Evolutionary conservation across 345 rosid species (phyloP).

Genomic region (Eucalyptus cloeziana): DNA sequence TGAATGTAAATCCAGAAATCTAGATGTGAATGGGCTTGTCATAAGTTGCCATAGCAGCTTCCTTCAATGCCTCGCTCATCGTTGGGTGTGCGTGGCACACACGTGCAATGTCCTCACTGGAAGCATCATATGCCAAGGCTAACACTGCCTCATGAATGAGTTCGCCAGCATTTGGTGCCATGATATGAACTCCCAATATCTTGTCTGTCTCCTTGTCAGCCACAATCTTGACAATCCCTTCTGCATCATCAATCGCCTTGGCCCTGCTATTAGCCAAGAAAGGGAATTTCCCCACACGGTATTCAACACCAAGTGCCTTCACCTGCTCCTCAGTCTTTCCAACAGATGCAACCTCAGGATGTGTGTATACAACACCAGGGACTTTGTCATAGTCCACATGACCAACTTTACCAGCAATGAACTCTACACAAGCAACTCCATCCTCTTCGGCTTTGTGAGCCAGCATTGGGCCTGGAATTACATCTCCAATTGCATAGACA

Average conservation of each 20-base stretch:
- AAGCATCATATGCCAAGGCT: slow-evolving; percentile 79
- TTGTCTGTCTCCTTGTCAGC: slow-evolving; percentile 97
- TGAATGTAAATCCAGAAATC: background rate
- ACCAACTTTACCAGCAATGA: slow-evolving; percentile 91
- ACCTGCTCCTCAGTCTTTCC: slow-evolving; percentile 99
- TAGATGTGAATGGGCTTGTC: slow-evolving; percentile 98
- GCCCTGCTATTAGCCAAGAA: slow-evolving; percentile 98
- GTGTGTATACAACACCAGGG: slow-evolving; percentile 96
- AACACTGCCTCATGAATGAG: slow-evolving; percentile 92
- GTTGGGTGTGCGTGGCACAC: slow-evolving; percentile 99
- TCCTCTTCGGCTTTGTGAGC: slow-evolving; percentile 99
- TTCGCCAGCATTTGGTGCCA: slow-evolving; percentile 96
- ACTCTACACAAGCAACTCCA: slow-evolving; percentile 97
- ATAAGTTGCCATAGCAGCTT: slow-evolving; percentile 98
- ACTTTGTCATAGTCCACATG: slow-evolving; percentile 97
- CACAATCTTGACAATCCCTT: slow-evolving; percentile 83
- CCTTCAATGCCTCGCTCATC: slow-evolving; percentile 99
- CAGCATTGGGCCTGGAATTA: slow-evolving; percentile 96
- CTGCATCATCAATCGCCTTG: slow-evolving; percentile 91
- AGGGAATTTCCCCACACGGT: slow-evolving; percentile 94
- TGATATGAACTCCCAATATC: slow-evolving; percentile 91
- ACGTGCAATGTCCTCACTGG: slow-evolving; percentile 92
- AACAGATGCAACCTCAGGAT: slow-evolving; percentile 96
- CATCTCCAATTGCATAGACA: slow-evolving; percentile 93
- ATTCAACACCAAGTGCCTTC: slow-evolving; percentile 61